Evolutionary conservation across 768 basidiomycete genomes (phyloP), one percentile per base, ranked within the genome.

Genomic region (Leccinum sublutescens): DNA sequence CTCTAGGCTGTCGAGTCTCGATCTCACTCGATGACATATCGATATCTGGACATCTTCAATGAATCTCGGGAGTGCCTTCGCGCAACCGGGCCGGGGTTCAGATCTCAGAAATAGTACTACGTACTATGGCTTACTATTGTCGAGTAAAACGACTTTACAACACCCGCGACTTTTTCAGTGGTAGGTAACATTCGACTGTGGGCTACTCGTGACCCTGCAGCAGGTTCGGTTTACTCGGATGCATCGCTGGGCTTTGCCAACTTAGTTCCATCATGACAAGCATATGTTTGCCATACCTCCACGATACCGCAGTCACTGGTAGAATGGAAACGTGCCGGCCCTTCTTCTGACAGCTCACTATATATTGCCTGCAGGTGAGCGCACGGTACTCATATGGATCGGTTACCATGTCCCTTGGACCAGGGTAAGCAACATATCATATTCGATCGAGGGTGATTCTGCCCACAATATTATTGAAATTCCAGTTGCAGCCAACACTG

Each of bases 11-110:
- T 56, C 51, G n/a, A 34, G 33, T 43, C 56, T 43, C 47, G 58
- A 65, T 60, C 63, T 19, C 15, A 21, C n/a, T 40, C 56, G 56
- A 58, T 25, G 56, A 58, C 19, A 45, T 45, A 45, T 45, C 19
- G 40, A 43, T 43, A 43, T 43, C 7, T 38, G 17, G 8, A 9
- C 10, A 45, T 12, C n/a, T 45, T 49, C 1, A 8, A 14, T 50
- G 58, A 27, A 33, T 43, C 48, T 27, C 8, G 21, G 36, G 31
- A 10, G 43, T 45, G 43, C n/a, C 43, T 45, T n/a, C 19, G 10
- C 19, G 43, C 43, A 19, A 10, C 43, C 43, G 43, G 43, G 10
- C 43, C 43, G 43, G 43, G 19, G 19, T 45, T 45, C 43, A 31
- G 10, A 31, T 31, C 31, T 31, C 31, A 45, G 43, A 45, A 45